Evolutionary conservation across 257 asterid genomes (phyloP).

Genomic region (Fraxinus quadrangulata): DNA sequence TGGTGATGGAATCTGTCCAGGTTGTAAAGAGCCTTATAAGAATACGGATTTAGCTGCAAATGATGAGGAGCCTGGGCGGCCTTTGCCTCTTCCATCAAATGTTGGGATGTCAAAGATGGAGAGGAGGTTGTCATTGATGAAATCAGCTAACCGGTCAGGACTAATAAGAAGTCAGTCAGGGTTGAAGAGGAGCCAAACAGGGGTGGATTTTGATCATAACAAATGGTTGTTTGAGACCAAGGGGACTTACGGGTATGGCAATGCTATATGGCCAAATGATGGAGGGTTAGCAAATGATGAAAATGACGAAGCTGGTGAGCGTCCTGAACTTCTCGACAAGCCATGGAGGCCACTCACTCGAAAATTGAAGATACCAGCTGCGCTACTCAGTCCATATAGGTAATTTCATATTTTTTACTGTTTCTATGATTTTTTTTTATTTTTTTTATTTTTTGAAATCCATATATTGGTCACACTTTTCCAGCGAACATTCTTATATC

Average conservation of each 20-base stretch:
- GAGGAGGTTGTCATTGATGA: conserved; percentile 23
- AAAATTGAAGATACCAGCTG: conserved; percentile 22
- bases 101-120: conserved; percentile 23
- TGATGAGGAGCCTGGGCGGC: conserved; percentile 4
- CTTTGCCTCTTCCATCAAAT: conserved; percentile 14
- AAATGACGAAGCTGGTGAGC: conserved; percentile 1
- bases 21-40: conserved; percentile 36
- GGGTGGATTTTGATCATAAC: conserved; percentile 23
- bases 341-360: conserved; percentile 28
- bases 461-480: neutral
- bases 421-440: neutral
- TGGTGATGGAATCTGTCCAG: conserved; percentile 36
- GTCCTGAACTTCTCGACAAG: conserved; percentile 15
- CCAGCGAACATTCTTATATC: neutral
- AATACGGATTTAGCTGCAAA: conserved; percentile 27
- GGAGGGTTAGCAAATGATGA: conserved; percentile 2
- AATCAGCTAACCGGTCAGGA: conserved; percentile 13
- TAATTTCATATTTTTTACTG: neutral
- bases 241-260: conserved; percentile 24
- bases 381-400: conserved; percentile 22
- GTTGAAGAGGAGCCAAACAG: conserved; percentile 4
- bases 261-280: conserved; percentile 27
- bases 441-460: neutral
- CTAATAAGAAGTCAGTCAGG: conserved; percentile 20
- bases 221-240: conserved; percentile 26